A percentile compares a stretch with the other conserved stretches of the same genome.
phyloP scores from a whole-genome alignment of 192 early-diverging fungal genomes.

The Phycomyces nitens region DNA sequence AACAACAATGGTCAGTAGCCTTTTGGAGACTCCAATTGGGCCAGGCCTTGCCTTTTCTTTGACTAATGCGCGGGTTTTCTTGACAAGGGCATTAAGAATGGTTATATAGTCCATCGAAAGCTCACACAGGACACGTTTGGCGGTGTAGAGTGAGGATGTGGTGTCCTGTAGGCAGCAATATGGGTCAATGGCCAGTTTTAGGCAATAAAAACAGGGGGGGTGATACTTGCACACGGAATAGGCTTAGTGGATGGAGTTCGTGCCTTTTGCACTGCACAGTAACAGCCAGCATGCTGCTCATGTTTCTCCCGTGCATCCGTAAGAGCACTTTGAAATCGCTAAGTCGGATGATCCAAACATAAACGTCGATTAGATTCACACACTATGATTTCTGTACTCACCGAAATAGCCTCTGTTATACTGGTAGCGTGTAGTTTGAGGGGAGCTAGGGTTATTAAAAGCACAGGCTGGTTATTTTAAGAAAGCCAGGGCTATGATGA shows the following conservation, averaged over 20 bases:
- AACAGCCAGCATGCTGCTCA: constrained; percentile 3
- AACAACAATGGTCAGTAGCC: no score
- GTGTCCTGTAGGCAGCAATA: constrained; percentile 3
- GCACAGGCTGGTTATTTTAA: background rate
- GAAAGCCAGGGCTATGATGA: background rate
- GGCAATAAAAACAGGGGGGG: background rate
- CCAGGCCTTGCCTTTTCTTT: constrained; percentile 2
- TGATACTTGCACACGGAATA: constrained; percentile 8
- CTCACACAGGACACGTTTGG: constrained; percentile 14
- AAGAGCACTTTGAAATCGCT: constrained; percentile 17
- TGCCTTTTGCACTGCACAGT: constrained; percentile 19
- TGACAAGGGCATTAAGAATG: background rate
- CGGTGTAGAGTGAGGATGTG: constrained; percentile 8
- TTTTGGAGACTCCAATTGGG: no score
- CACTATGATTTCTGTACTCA: no score
- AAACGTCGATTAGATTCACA: background rate
- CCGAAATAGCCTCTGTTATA: no score
- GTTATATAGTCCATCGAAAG: constrained; percentile 17
- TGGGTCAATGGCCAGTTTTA: no score
- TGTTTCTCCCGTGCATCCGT: constrained; percentile 4
- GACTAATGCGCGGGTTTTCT: background rate
- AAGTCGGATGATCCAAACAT: background rate
- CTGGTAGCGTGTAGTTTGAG: no score
- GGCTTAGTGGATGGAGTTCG: constrained; percentile 9
- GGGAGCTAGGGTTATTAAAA: no score